Base-by-base conservation (phyloP, 805 yeast genomes). In the Candida saitoana region DNA sequence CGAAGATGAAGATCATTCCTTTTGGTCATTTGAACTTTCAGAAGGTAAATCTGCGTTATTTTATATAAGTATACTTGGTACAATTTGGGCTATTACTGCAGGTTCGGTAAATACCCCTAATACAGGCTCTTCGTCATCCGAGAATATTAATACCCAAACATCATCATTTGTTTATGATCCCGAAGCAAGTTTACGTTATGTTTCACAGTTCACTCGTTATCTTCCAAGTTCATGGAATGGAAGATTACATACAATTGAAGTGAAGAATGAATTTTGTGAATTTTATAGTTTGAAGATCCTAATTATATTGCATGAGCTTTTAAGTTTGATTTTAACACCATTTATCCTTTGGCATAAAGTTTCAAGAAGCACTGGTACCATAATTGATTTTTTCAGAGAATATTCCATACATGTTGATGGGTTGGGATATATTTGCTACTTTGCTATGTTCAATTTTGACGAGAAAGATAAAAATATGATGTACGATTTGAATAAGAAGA, bases 401-500 rank as follows among this genome's bases (percentile, higher is more conserved):
- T 84, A 79, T 50, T 82, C 96, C 9, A 82, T 89, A 9, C 93
- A 91, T 59, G 87, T 90, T 37, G 97, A 90, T 65, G 98, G 96
- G 0, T 68, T 93, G 32, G 99, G 99, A 0, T 84, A 90, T 55
- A 96, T 93, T 30, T 91, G 98, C 57, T 82, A 87, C 22, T 88
- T 83, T 71, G 98, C 98, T 2, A 87, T 87, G 82, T 93, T 93
- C 63, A 84, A 87, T 50, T 79, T 84, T 47, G 89, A 82, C 46
- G 79, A 78, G 48, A 73, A 74, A 45, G 75, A 71, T 42, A 64
- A 68, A 46, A 67, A 68, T 48, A 73, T 64, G 73, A 64, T 67
- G 71, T 43, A 45, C 46, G 62, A 56, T 41, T 47, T 49, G 50
- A 59, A 50, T 44, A 61, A 50, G 44, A 47, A 25, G 38, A 46